These are phyloP conservation scores for Ganoderma sp. DNA, from an alignment of 1,284 basidiomycete genomes.

Conservation along the genomic window DNA sequence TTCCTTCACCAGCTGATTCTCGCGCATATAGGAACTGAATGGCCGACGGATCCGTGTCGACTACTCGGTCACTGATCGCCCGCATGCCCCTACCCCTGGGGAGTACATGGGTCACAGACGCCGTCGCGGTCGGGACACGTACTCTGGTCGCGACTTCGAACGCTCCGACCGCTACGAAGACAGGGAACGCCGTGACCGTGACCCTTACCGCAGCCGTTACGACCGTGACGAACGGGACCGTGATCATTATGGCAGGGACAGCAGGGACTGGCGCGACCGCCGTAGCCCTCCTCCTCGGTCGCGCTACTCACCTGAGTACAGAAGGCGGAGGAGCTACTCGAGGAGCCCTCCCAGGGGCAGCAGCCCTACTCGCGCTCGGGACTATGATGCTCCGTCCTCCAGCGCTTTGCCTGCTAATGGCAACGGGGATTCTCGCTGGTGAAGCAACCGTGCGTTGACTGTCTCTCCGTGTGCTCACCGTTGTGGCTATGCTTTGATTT, in stretches of 20 bases:
- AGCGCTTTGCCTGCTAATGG: constrained; percentile 37
- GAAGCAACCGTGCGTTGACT: constrained; percentile 32
- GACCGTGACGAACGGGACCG: constrained; percentile 58
- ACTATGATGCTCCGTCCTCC: constrained; percentile 44
- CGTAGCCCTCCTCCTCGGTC: constrained; percentile 71
- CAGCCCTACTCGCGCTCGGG: constrained; percentile 64
- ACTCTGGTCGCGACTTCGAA: constrained; percentile 46
- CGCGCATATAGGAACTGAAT: constrained; percentile 76
- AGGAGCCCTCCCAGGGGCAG: constrained; percentile 78
- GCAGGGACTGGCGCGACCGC: constrained; percentile 56
- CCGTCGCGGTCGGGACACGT: constrained; percentile 66
- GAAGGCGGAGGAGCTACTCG: constrained; percentile 76
- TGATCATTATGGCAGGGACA: constrained; percentile 53
- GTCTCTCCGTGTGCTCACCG: constrained; percentile 29
- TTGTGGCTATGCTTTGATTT: constrained; percentile 30
- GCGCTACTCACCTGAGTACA: constrained; percentile 76
- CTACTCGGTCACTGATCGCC: constrained; percentile 91
- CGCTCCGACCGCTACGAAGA: constrained; percentile 45
- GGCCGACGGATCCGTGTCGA: constrained; percentile 96
- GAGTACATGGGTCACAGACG: constrained; percentile 96
- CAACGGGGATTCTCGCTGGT: constrained; percentile 40
- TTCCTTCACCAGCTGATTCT: constrained; percentile 22
- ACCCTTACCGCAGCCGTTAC: constrained; percentile 44
- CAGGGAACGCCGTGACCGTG: constrained; percentile 59
- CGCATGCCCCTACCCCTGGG: constrained; percentile 95